Conservation (phyloP, 768 basidiomycete genomes). For the Mycena olivaceomarginata region DNA sequence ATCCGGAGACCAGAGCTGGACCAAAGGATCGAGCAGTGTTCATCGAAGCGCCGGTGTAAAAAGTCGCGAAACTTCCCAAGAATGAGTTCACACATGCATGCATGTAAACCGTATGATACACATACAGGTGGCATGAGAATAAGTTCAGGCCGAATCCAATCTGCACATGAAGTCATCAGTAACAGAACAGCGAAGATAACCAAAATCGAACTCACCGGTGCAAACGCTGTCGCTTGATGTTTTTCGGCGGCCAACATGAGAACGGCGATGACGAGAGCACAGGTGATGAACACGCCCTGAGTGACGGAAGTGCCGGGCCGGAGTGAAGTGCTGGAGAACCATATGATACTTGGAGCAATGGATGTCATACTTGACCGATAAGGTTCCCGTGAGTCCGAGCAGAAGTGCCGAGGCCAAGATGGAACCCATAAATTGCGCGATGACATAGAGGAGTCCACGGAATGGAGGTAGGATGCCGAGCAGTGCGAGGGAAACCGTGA, state of each 20-base stretch:
- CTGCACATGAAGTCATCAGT: slow-evolving; percentile 51
- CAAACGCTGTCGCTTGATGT: slow-evolving; percentile 78
- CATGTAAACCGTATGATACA: slow-evolving; percentile 15
- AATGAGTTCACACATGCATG: not conserved
- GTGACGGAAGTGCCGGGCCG: slow-evolving; percentile 67
- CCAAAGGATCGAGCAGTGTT: slow-evolving; percentile 84
- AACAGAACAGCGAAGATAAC: not conserved
- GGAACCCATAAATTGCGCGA: slow-evolving; percentile 78
- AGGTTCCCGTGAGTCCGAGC: slow-evolving; percentile 69
- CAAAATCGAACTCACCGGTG: slow-evolving; percentile 67
- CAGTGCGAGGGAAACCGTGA: slow-evolving; percentile 76
- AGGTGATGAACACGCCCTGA: slow-evolving; percentile 81
- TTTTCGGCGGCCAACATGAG: slow-evolving; percentile 86
- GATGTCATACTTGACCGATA: slow-evolving; percentile 71
- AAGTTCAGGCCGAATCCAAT: slow-evolving; percentile 80
- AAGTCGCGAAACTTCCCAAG: slow-evolving; percentile 70
- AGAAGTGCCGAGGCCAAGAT: slow-evolving; percentile 77
- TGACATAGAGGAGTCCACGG: slow-evolving; percentile 74
- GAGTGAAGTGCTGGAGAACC: slow-evolving; percentile 65
- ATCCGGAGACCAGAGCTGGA: slow-evolving; percentile 80
- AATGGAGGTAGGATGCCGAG: slow-evolving; percentile 72
- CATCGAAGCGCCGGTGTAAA: slow-evolving; percentile 80
- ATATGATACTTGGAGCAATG: slow-evolving; percentile 13
- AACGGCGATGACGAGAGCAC: slow-evolving; percentile 75
- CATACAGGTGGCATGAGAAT: slow-evolving; percentile 78